A percentile compares a stretch with the other conserved stretches of the same genome.
phyloP scores from a whole-genome alignment of 2,329 filamentous ascomycete genomes.

The Clarireedia sp. region DNA sequence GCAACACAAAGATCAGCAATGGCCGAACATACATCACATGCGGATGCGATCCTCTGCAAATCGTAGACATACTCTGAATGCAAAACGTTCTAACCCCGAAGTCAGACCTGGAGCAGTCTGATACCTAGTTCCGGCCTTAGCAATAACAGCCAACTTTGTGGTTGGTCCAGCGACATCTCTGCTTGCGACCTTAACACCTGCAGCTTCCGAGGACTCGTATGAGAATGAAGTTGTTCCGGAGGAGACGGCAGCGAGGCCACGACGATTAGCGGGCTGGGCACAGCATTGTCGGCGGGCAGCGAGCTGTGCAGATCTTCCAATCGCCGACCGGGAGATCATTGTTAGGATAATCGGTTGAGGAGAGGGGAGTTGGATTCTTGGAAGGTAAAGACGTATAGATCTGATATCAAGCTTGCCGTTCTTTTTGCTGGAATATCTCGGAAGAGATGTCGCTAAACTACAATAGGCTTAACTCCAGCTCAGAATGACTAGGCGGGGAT shows the following conservation, averaged over 20 bases:
- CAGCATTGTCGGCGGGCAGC: slow-evolving; percentile 52
- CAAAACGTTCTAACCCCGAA: slow-evolving; percentile 86
- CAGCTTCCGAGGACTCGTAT: slow-evolving; percentile 80
- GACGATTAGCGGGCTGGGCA: slow-evolving; percentile 46
- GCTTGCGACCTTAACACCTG: slow-evolving; percentile 82
- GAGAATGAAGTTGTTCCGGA: slow-evolving; percentile 69
- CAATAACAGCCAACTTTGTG: slow-evolving; percentile 81
- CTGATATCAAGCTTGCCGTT: slow-evolving; percentile 15
- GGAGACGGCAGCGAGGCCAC: slow-evolving; percentile 53
- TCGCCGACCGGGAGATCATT: slow-evolving; percentile 62
- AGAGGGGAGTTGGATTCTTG: slow-evolving; percentile 15
- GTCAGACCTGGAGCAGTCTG: slow-evolving; percentile 84
- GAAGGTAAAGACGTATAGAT: slow-evolving; percentile 2
- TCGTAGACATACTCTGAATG: slow-evolving; percentile 69
- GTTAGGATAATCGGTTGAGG: slow-evolving; percentile 35
- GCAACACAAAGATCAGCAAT: slow-evolving; percentile 11
- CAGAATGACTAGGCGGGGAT: slow-evolving; percentile 5
- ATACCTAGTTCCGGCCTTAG: slow-evolving; percentile 91
- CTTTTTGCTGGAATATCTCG: slow-evolving; percentile 16
- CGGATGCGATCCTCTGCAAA: slow-evolving; percentile 10
- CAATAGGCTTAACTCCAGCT: neutral
- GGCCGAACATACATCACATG: neutral
- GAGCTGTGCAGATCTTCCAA: slow-evolving; percentile 56
- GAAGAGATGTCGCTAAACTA: slow-evolving; percentile 3
- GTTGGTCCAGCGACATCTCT: slow-evolving; percentile 84